Evolutionary conservation across 1,284 basidiomycete genomes (phyloP), one percentile per base, ranked within the genome.

Genomic region (Ceratorhiza oryzae-sativae): DNA sequence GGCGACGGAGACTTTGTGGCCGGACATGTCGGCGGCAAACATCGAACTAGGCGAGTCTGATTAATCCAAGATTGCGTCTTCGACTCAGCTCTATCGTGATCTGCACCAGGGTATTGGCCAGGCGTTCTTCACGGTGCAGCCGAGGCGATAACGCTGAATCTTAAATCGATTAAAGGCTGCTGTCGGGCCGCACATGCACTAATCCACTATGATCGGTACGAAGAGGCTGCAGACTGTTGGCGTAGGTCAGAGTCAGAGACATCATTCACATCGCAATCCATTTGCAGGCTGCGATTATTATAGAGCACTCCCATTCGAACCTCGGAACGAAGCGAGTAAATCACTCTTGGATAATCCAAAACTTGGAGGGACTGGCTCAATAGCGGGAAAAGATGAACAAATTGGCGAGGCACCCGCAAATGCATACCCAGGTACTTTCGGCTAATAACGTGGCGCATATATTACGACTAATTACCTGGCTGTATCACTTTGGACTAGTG

Each of bases 21-120:
- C 83, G 67, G 87, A 87, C 76, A 77, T 85, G 15, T 84, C 86
- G 0, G 85, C 85, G 9, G 83, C 81, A 58, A 82, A 86, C 74
- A 77, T 87, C 2, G 82, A 83, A 61, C 78, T 84, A 25, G 75
- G 82, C 79, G 36, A 56, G 75, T 45, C 5, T 18, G 0, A 46
- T 25, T 23, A 41, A 72, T 72, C 73, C 55, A 75, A 61, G 34
- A 30, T 51, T 51, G 30, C 27, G 41, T 6, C 51, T 59, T 8
- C n/a, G 18, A 32, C 32, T 63, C 45, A 27, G 27, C 15, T 32
- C 18, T 34, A 20, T 25, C 0, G 10, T 10, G 49, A 30, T 53
- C 23, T 27, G 10, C 25, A 27, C 27, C 73, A 80, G 82, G 81
- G 70, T 86, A 86, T 77, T 83, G 81, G 73, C 79, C 83, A 1